These are phyloP conservation scores for Didymella keratinophila DNA, from an alignment of 2,329 filamentous ascomycete genomes.

Conservation along the genomic window DNA sequence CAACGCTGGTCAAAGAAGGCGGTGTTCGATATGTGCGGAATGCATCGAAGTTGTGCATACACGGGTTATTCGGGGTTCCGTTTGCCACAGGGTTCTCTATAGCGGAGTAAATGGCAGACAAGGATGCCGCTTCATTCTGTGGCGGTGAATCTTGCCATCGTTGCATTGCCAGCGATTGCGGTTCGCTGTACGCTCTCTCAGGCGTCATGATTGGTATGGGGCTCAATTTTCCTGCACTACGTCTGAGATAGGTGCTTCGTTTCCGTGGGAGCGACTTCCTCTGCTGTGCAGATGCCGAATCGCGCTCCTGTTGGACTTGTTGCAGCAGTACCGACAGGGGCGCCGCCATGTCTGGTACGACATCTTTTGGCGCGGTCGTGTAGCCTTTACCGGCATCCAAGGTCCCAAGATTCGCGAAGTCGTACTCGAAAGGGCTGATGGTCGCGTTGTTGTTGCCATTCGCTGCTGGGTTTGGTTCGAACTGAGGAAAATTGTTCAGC, in stretches of 20 bases:
- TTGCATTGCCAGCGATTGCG: constrained; percentile 59
- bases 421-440: constrained; percentile 7
- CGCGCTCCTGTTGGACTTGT: constrained; percentile 19
- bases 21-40: constrained; percentile 50
- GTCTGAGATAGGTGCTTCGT: constrained; percentile 20
- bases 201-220: constrained; percentile 18
- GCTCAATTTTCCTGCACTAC: constrained; percentile 11
- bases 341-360: constrained; percentile 14
- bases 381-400: not conserved
- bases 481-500: constrained; percentile 9
- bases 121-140: constrained; percentile 69
- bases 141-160: constrained; percentile 72
- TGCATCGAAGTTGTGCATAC: constrained; percentile 25
- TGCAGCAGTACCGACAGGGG: constrained; percentile 15
- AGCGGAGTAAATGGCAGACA: constrained; percentile 68
- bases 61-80: constrained; percentile 32
- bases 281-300: constrained; percentile 10
- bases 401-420: not conserved
- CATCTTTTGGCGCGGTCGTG: not conserved
- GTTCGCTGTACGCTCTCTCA: constrained; percentile 6
- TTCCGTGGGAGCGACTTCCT: constrained; percentile 13
- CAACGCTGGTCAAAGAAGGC: constrained; percentile 54
- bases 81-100: constrained; percentile 46
- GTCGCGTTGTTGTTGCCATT: constrained; percentile 1
- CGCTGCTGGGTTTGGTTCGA: not conserved